Conservation (phyloP, 108 stramenopile species). For the Seminavis robusta region DNA sequence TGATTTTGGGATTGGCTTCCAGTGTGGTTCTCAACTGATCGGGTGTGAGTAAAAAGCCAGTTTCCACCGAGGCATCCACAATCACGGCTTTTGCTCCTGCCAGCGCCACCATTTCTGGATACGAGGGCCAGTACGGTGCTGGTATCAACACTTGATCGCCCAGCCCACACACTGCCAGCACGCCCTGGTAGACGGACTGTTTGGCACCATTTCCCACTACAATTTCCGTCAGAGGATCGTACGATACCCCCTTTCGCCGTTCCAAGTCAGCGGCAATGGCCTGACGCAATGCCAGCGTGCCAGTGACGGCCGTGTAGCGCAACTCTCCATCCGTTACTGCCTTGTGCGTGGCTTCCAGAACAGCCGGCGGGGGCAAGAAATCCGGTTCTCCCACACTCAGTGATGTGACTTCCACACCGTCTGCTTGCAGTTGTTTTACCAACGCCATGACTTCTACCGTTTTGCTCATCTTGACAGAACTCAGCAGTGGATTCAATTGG, state of each 20-base stretch:
- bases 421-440: slow-evolving; percentile 81
- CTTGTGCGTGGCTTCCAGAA: slow-evolving; percentile 73
- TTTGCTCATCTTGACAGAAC: slow-evolving; percentile 65
- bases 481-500: slow-evolving; percentile 61
- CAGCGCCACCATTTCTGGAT: slow-evolving; percentile 94
- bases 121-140: slow-evolving; percentile 95
- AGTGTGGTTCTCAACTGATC: slow-evolving; percentile 60
- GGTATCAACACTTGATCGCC: slow-evolving; percentile 94
- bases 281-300: slow-evolving; percentile 72
- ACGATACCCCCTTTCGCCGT: slow-evolving; percentile 74
- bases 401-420: slow-evolving; percentile 79
- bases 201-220: slow-evolving; percentile 97
- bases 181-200: slow-evolving; percentile 90
- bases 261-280: slow-evolving; percentile 88
- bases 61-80: slow-evolving; percentile 74
- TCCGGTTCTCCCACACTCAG: slow-evolving; percentile 98
- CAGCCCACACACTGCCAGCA: slow-evolving; percentile 79
- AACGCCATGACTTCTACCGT: slow-evolving; percentile 83
- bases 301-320: slow-evolving; percentile 93
- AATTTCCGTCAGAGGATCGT: slow-evolving; percentile 81
- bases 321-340: slow-evolving; percentile 77
- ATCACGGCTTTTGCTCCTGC: slow-evolving; percentile 86
- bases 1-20: slow-evolving; percentile 52
- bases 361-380: slow-evolving; percentile 84
- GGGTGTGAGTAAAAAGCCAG: slow-evolving; percentile 82